phyloP scores from a whole-genome alignment of 2,329 filamentous ascomycete genomes.

The Sporothrix protearum region DNA sequence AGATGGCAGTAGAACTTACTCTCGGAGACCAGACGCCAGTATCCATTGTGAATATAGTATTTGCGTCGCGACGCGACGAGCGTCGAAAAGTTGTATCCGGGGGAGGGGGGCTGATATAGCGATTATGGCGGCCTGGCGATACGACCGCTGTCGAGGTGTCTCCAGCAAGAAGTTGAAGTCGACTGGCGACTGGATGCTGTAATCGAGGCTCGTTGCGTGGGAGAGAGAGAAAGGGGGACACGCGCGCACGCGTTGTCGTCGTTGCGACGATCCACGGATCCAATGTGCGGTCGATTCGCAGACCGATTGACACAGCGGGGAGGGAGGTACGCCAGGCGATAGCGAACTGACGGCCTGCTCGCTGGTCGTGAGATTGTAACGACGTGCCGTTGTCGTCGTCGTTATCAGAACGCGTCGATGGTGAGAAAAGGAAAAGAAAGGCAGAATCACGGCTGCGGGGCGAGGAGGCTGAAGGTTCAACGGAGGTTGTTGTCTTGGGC shows the following conservation, averaged over 20 bases:
- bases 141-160: neutral
- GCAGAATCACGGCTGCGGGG: neutral
- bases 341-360: neutral
- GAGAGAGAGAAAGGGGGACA: neutral
- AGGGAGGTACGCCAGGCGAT: constrained; percentile 10
- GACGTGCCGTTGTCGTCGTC: neutral
- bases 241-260: constrained; percentile 4
- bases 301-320: neutral
- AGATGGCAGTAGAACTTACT: neutral
- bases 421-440: neutral
- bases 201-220: neutral
- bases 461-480: neutral
- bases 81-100: neutral
- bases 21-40: constrained; percentile 20
- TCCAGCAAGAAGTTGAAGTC: neutral
- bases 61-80: constrained; percentile 19
- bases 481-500: constrained; percentile 9
- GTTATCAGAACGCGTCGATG: neutral
- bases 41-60: constrained; percentile 23
- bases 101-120: neutral
- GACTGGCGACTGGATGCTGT: neutral
- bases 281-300: constrained; percentile 9
- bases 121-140: neutral
- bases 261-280: neutral
- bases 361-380: neutral